These are phyloP conservation scores for Teunomyces kruisii DNA, from an alignment of 805 yeast species.

Conservation along the genomic window DNA sequence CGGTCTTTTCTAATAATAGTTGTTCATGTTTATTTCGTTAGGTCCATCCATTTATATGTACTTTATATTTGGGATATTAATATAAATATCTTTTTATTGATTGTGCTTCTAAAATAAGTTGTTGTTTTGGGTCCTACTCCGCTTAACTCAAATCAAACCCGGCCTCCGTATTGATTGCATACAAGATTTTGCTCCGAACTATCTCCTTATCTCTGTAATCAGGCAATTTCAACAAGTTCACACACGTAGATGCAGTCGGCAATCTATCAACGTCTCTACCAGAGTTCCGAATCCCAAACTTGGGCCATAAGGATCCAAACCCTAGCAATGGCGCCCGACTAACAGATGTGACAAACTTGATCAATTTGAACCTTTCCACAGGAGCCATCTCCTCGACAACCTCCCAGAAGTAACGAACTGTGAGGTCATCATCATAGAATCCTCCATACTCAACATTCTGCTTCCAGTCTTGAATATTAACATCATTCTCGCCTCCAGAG, in stretches of 20 bases:
- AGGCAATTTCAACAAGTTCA: conserved; percentile 82
- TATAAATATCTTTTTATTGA: background rate
- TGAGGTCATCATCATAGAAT: conserved; percentile 51
- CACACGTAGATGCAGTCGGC: conserved; percentile 94
- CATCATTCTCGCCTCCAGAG: conserved; percentile 68
- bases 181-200: conserved; percentile 64
- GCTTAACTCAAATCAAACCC: conserved; percentile 68
- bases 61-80: conserved; percentile 5
- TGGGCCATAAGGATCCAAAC: conserved; percentile 60
- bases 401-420: conserved; percentile 71
- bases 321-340: conserved; percentile 91
- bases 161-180: conserved; percentile 78
- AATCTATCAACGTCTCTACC: conserved; percentile 58
- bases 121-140: too few species aligned
- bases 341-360: conserved; percentile 90
- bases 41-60: background rate
- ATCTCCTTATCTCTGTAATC: conserved; percentile 67
- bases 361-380: conserved; percentile 61
- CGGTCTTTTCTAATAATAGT: background rate
- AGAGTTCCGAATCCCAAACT: conserved; percentile 74
- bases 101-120: background rate
- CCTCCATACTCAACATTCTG: conserved; percentile 67
- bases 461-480: conserved; percentile 70
- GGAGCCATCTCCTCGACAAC: conserved; percentile 66
- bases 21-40: background rate